These are phyloP conservation scores for Penicillium crystallinum DNA, from an alignment of 495 filamentous ascomycete genomes.

Conservation along the genomic window DNA sequence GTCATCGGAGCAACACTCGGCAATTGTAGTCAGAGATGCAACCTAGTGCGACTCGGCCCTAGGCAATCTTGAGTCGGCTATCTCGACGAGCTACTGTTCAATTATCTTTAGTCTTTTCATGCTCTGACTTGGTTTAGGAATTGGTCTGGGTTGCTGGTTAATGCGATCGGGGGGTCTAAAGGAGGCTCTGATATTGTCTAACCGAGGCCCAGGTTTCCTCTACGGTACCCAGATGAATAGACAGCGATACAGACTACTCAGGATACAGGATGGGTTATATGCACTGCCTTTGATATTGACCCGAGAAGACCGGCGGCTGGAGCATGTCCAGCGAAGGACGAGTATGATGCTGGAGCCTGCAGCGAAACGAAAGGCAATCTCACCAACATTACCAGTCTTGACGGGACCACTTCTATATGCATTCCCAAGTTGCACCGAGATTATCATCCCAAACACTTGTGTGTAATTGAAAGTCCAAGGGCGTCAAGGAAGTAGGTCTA, in stretches of 20 bases:
- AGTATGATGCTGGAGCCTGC: not conserved
- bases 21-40: constrained; percentile 2
- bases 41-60: constrained; percentile 2
- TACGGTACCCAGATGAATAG: too few relatives aligned
- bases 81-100: not conserved
- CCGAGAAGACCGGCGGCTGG: not conserved
- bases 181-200: not conserved
- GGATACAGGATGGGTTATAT: not conserved
- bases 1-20: constrained; percentile 21
- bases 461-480: not conserved
- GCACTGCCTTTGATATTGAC: too few relatives aligned
- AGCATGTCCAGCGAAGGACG: not conserved
- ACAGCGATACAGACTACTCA: not conserved
- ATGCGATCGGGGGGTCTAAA: too few relatives aligned
- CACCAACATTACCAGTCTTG: not conserved
- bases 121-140: too few relatives aligned
- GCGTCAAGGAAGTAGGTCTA: too few relatives aligned
- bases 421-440: not conserved
- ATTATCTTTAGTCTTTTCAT: not conserved
- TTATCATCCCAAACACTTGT: not conserved
- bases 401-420: not conserved
- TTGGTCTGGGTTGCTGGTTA: not conserved
- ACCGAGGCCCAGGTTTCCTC: not conserved
- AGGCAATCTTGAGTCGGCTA: not conserved
- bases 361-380: not conserved